Evolutionary conservation across 2,329 filamentous ascomycete species (phyloP).

Genomic region (Pyrenochaeta sp.): DNA sequence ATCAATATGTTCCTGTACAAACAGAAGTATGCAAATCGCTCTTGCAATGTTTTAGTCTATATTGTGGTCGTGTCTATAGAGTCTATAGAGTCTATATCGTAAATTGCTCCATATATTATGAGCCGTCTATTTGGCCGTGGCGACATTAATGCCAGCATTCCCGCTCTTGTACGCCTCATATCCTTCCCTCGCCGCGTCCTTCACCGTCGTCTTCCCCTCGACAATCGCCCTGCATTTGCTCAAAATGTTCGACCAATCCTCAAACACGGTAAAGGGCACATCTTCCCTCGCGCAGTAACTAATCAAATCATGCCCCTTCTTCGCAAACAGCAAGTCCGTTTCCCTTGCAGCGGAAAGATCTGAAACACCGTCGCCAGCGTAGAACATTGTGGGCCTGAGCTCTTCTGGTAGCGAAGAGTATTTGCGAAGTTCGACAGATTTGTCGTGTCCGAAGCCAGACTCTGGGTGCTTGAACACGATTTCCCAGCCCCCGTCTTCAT

Average conservation of each 20-base stretch:
- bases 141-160: conserved; percentile 46
- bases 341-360: conserved; percentile 76
- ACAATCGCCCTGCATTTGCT: conserved; percentile 78
- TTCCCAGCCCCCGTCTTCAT: conserved; percentile 84
- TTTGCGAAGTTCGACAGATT: conserved; percentile 87
- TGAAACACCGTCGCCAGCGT: conserved; percentile 70
- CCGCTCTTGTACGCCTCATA: conserved; percentile 58
- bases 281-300: conserved; percentile 84
- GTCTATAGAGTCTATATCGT: conserved; percentile 13
- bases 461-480: conserved; percentile 85
- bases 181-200: conserved; percentile 71
- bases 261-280: conserved; percentile 87
- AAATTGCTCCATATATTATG: neutral
- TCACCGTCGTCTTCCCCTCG: conserved; percentile 73
- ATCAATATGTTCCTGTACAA: neutral
- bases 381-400: conserved; percentile 84
- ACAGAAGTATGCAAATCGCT: neutral
- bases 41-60: conserved; percentile 21
- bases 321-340: conserved; percentile 92
- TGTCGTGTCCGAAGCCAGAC: conserved; percentile 94
- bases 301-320: conserved; percentile 88
- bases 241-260: conserved; percentile 83
- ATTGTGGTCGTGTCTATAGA: conserved; percentile 16
- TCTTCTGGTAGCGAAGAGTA: conserved; percentile 76
- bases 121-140: conserved; percentile 25